Percentiles rank a stretch among this genome's conserved stretches.
Evolutionary conservation across 345 rosid genomes (phyloP).

Genomic region (Populus deltoides): DNA sequence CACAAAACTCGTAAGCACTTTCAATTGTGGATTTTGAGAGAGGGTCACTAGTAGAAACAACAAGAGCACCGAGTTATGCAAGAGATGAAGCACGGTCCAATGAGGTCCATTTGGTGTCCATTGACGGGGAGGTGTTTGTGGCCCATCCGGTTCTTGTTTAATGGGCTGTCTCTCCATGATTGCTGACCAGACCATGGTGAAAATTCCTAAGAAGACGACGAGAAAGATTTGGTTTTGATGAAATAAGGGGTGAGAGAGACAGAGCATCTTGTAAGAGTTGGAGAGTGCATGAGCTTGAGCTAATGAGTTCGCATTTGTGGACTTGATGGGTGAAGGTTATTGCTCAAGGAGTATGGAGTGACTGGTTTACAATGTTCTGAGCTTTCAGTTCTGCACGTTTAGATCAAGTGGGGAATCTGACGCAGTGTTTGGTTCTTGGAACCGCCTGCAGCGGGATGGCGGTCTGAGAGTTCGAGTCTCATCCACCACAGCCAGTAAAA

Average conservation of each 20-base stretch:
- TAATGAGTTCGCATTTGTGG: not conserved
- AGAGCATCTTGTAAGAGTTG: constrained; percentile 5
- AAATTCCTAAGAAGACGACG: constrained; percentile 28
- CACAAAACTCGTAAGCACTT: not conserved
- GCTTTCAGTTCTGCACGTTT: not conserved
- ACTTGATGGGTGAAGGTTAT: not conserved
- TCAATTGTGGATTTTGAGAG: constrained; percentile 49
- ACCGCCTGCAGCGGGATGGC: too few relatives aligned
- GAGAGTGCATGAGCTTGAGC: constrained; percentile 1
- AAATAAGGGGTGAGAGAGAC: not conserved
- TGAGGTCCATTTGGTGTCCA: not conserved
- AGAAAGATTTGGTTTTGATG: constrained; percentile 16
- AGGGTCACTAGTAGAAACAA: constrained; percentile 73
- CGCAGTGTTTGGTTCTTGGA: too few relatives aligned
- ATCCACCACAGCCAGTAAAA: too few relatives aligned
- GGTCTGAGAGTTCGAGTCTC: too few relatives aligned
- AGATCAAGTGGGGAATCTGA: too few relatives aligned
- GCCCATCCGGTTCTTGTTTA: constrained; percentile 67
- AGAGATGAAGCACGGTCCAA: constrained; percentile 64
- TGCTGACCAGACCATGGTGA: constrained; percentile 66
- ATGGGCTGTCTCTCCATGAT: constrained; percentile 61
- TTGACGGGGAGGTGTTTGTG: constrained; percentile 20
- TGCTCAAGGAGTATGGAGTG: not conserved
- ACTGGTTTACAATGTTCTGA: not conserved
- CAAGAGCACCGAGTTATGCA: constrained; percentile 78